Percentiles rank a stretch among this genome's conserved stretches.
These are phyloP conservation scores for Penicillium coffeae DNA, from an alignment of 495 filamentous ascomycete genomes.

Conservation along the genomic window DNA sequence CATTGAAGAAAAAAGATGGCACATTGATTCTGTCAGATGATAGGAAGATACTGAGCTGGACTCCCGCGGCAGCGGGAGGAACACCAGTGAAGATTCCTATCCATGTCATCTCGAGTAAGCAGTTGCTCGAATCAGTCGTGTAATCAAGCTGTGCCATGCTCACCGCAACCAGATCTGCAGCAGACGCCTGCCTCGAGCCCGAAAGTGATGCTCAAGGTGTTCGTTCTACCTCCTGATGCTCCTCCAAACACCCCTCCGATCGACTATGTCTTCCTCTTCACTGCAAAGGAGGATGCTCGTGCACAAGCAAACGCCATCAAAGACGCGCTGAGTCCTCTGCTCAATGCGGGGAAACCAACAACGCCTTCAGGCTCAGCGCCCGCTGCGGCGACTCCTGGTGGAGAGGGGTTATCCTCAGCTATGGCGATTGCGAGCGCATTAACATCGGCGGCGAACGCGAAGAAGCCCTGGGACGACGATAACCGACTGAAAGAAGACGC, in stretches of 20 bases:
- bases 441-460: slow-evolving; percentile 38
- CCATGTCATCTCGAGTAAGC: slow-evolving; percentile 71
- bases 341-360: slow-evolving; percentile 63
- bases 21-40: slow-evolving; percentile 68
- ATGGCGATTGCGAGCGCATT: slow-evolving; percentile 60
- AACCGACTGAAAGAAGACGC: slow-evolving; percentile 65
- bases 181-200: slow-evolving; percentile 77
- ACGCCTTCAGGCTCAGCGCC: slow-evolving; percentile 30
- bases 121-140: not conserved
- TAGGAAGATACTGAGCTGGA: slow-evolving; percentile 73
- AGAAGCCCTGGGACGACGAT: slow-evolving; percentile 70
- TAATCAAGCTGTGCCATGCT: not conserved
- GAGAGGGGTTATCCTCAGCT: slow-evolving; percentile 47
- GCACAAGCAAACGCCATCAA: slow-evolving; percentile 80
- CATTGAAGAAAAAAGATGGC: slow-evolving; percentile 97
- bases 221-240: slow-evolving; percentile 58
- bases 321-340: slow-evolving; percentile 70
- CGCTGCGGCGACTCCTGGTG: too few species aligned
- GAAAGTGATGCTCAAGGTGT: slow-evolving; percentile 90
- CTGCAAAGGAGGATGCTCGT: slow-evolving; percentile 67
- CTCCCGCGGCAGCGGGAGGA: slow-evolving; percentile 51
- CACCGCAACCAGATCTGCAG: slow-evolving; percentile 61
- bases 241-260: slow-evolving; percentile 50
- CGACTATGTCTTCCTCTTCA: slow-evolving; percentile 83
- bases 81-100: slow-evolving; percentile 65